A percentile compares a stretch with the other conserved stretches of the same genome.
phyloP scores from a whole-genome alignment of 2,329 filamentous ascomycete genomes.

The Chalaropsis ovoidea region DNA sequence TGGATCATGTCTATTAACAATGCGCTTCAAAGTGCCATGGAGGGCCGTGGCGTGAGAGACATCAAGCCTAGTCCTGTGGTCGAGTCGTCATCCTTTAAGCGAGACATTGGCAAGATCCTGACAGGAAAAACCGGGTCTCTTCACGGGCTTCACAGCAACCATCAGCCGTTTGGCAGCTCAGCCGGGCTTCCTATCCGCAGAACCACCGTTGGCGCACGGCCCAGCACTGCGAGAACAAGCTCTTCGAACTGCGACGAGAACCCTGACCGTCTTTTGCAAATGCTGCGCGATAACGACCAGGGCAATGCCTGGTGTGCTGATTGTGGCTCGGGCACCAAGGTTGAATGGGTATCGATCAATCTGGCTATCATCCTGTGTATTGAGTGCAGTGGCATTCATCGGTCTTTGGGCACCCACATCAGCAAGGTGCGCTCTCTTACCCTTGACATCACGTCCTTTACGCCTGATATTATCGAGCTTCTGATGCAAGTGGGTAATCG shows the following conservation, averaged over 20 bases:
- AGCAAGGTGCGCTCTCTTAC: constrained; percentile 94
- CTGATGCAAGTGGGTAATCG: constrained; percentile 85
- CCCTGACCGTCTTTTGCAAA: constrained; percentile 74
- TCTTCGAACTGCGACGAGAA: constrained; percentile 70
- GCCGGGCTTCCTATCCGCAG: constrained; percentile 61
- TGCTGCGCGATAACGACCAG: constrained; percentile 79
- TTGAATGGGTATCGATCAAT: constrained; percentile 99
- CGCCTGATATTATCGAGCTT: constrained; percentile 90
- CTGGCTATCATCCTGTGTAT: constrained; percentile 93
- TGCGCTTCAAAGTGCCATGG: constrained; percentile 88
- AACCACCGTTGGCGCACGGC: constrained; percentile 83
- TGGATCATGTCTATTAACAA: constrained; percentile 98
- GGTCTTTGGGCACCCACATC: constrained; percentile 92
- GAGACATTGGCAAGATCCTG: constrained; percentile 84
- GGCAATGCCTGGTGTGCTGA: constrained; percentile 92
- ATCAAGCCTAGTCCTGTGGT: constrained; percentile 35
- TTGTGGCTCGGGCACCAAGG: constrained; percentile 81
- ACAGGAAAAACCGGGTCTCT: constrained; percentile 81
- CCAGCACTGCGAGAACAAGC: constrained; percentile 56
- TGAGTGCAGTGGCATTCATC: constrained; percentile 94
- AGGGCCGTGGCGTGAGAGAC: constrained; percentile 57
- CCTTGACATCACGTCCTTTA: constrained; percentile 91
- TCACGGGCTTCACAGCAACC: constrained; percentile 43
- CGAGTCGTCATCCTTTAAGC: constrained; percentile 49
- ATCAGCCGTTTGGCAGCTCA: constrained; percentile 38